Conservation (phyloP, 2,329 filamentous ascomycete genomes). For the Scytalidium sp. region DNA sequence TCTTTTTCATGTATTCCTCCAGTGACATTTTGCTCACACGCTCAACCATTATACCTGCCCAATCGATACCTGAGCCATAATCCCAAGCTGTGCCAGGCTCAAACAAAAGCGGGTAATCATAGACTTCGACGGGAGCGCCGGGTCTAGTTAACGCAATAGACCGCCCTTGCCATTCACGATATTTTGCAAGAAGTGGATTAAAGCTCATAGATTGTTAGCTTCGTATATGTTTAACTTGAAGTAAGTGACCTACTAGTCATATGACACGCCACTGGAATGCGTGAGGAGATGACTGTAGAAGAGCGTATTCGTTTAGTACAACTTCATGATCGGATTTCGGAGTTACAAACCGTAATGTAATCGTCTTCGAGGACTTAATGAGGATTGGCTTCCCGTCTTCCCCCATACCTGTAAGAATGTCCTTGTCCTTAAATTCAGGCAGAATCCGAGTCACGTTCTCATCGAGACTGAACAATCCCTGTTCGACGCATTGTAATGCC, state of each 20-base stretch:
- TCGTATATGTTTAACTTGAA: background rate
- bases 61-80: constrained; percentile 52
- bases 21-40: constrained; percentile 25
- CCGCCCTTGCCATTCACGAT: constrained; percentile 7
- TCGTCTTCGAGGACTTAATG: constrained; percentile 15
- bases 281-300: constrained; percentile 20
- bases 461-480: constrained; percentile 45
- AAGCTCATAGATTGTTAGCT: constrained; percentile 4
- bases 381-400: constrained; percentile 17
- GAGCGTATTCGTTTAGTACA: background rate
- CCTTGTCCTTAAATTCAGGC: constrained; percentile 21
- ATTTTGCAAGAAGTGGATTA: constrained; percentile 10
- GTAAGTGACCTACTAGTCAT: constrained; percentile 16
- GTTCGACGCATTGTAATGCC: constrained; percentile 56
- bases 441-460: constrained; percentile 30
- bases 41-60: constrained; percentile 50
- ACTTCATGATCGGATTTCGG: background rate
- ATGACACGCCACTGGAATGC: constrained; percentile 21
- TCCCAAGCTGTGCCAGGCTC: constrained; percentile 62
- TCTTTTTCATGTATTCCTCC: constrained; percentile 39
- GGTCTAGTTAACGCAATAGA: background rate
- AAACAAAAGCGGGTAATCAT: constrained; percentile 49
- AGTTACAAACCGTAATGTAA: constrained; percentile 24
- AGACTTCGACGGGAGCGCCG: background rate
- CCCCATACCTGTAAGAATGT: constrained; percentile 24